Evolutionary conservation across 257 asterid species (phyloP).

Genomic region (Avicennia marina): DNA sequence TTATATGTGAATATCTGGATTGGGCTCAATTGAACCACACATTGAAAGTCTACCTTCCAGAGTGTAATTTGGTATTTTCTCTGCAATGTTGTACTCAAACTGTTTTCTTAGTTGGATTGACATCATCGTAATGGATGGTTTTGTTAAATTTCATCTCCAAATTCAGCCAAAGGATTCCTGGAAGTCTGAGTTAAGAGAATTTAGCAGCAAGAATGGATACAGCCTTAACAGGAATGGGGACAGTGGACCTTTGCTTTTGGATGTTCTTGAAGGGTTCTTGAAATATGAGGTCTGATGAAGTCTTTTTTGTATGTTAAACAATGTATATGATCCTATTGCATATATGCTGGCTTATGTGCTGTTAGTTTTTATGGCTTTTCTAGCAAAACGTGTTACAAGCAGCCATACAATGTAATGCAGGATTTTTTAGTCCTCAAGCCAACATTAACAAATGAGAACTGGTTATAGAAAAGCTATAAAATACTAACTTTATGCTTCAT

Average conservation of each 20-base stretch:
- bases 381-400: background rate
- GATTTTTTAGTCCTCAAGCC: no score
- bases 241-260: conserved; percentile 91
- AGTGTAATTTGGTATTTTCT: conserved; percentile 66
- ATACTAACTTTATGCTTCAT: no score
- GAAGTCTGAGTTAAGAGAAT: conserved; percentile 89
- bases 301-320: background rate
- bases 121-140: conserved; percentile 4
- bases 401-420: no score
- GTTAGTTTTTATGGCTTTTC: background rate
- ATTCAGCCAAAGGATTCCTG: conserved; percentile 84
- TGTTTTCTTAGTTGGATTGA: background rate
- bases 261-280: conserved; percentile 97
- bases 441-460: no score
- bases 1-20: conserved; percentile 80
- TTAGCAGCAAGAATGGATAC: conserved; percentile 87
- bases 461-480: no score
- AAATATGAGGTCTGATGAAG: conserved; percentile 78
- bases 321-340: background rate
- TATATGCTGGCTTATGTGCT: background rate
- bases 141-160: conserved; percentile 10
- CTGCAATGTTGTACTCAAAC: conserved; percentile 1
- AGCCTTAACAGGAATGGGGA: conserved; percentile 89
- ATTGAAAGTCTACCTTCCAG: conserved; percentile 75
- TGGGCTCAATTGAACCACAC: conserved; percentile 88